These are phyloP conservation scores for Thoreauomyces humboldtii DNA, from an alignment of 192 early-diverging fungal species.

Conservation along the genomic window DNA sequence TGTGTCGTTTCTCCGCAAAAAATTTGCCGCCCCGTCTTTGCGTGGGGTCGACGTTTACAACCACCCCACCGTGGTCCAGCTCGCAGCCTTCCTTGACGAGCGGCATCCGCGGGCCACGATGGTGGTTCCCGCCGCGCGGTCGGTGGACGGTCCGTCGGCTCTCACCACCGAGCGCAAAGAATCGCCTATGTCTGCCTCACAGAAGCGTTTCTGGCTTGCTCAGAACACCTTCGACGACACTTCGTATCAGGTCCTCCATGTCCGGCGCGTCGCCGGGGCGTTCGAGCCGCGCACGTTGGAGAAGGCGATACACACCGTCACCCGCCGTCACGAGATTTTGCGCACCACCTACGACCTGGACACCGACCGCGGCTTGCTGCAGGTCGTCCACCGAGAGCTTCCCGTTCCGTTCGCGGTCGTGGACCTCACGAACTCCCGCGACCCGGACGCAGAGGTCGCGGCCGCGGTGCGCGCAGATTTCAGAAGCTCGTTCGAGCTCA, in stretches of 20 bases:
- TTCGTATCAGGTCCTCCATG: slow-evolving; percentile 5
- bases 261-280: neutral
- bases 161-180: too few species aligned
- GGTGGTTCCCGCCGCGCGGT: neutral
- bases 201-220: slow-evolving; percentile 20
- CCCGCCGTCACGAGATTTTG: neutral
- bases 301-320: neutral
- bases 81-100: neutral
- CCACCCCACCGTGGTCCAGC: neutral
- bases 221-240: slow-evolving; percentile 5
- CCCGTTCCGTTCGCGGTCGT: neutral
- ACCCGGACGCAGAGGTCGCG: neutral
- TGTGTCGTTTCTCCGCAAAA: neutral
- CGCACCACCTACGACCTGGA: slow-evolving; percentile 16
- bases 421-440: neutral
- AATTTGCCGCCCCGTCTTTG: neutral
- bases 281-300: neutral
- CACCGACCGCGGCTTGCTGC: neutral
- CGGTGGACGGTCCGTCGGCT: too few species aligned
- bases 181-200: slow-evolving; percentile 5
- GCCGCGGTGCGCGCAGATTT: neutral
- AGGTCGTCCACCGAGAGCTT: slow-evolving; percentile 1
- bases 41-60: neutral
- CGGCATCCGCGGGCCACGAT: neutral
- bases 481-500: neutral